These are phyloP conservation scores for Fusarium bactridioides DNA, from an alignment of 2,329 filamentous ascomycete genomes.

Conservation along the genomic window DNA sequence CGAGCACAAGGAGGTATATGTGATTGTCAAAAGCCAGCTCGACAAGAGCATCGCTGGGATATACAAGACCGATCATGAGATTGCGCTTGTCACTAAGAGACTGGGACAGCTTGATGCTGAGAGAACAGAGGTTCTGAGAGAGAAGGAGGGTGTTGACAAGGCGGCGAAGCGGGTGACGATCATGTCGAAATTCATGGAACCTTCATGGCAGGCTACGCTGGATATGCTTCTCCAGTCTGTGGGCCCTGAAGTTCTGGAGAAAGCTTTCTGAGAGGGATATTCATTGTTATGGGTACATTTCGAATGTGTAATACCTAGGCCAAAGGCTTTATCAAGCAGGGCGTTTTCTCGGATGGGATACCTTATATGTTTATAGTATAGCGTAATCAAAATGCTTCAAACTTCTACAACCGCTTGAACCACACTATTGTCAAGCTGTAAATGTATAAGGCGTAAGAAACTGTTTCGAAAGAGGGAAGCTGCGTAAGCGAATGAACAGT, in stretches of 20 bases:
- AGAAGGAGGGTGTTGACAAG: not conserved
- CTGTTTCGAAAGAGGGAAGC: no score
- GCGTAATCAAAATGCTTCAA: not conserved
- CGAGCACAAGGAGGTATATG: not conserved
- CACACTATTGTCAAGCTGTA: not conserved
- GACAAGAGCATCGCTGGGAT: not conserved
- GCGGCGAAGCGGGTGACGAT: not conserved
- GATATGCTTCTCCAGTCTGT: not conserved
- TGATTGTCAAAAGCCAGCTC: not conserved
- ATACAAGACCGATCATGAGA: not conserved
- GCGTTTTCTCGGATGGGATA: not conserved
- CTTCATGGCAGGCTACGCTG: not conserved
- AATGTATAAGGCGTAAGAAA: fast-evolving
- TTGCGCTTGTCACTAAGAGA: not conserved
- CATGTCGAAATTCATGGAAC: not conserved
- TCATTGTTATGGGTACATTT: not conserved
- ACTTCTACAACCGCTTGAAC: no score
- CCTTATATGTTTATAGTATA: not conserved
- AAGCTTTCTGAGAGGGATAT: not conserved
- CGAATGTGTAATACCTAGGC: not conserved
- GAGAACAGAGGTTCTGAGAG: not conserved
- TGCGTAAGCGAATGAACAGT: fast-evolving
- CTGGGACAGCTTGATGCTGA: not conserved
- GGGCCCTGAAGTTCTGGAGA: not conserved
- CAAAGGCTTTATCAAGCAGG: not conserved